A percentile compares a stretch with the other conserved stretches of the same genome.
Evolutionary conservation across 164 flowering plant species (phyloP).

Genomic region (Brasenia schreberi): DNA sequence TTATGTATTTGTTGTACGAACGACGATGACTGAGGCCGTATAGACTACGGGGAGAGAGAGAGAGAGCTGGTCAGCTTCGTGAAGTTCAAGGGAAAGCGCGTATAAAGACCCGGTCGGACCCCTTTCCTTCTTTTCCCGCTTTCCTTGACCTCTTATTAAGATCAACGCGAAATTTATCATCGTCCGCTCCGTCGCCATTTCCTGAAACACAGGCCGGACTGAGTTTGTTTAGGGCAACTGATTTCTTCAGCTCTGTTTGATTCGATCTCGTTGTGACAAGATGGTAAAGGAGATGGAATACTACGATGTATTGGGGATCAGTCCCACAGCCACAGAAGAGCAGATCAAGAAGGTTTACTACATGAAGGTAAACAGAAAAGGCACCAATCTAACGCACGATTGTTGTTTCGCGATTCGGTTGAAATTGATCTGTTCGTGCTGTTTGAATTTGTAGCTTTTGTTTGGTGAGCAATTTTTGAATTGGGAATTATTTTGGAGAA

Average conservation of each 20-base stretch:
- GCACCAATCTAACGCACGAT: background rate
- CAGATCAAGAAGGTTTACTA: constrained; percentile 42
- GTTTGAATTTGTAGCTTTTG: background rate
- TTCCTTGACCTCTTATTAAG: too few species aligned
- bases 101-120: too few species aligned
- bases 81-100: too few species aligned
- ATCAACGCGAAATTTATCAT: background rate
- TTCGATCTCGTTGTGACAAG: background rate
- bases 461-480: background rate
- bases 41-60: too few species aligned
- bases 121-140: too few species aligned
- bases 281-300: constrained; percentile 41
- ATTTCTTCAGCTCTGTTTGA: too few species aligned
- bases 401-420: background rate
- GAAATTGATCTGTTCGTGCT: background rate
- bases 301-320: constrained; percentile 32
- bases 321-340: constrained; percentile 30
- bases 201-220: background rate
- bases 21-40: too few species aligned
- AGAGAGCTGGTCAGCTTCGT: too few species aligned
- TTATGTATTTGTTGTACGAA: too few species aligned
- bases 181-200: background rate
- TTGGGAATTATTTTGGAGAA: too few species aligned
- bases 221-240: background rate
- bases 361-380: constrained; percentile 18